Evolutionary conservation across 2,329 filamentous ascomycete genomes (phyloP).

Genomic region (Acrodontium crateriforme): DNA sequence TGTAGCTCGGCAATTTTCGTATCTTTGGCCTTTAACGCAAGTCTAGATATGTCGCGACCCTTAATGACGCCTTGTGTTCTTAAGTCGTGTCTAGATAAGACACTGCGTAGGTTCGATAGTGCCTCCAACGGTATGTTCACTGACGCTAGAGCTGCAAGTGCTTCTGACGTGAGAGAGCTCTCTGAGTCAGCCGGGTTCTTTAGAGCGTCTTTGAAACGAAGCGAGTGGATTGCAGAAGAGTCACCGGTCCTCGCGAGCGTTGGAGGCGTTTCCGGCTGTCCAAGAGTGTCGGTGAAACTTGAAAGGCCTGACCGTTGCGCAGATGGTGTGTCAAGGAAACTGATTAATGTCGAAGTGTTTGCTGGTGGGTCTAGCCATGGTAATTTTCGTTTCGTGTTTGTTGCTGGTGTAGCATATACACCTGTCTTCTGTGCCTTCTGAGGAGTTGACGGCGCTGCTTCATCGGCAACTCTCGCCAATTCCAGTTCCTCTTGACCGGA

Average conservation of each 20-base stretch:
- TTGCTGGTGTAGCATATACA: slow-evolving; percentile 25
- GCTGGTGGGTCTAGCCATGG: slow-evolving; percentile 24
- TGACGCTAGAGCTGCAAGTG: slow-evolving; percentile 9
- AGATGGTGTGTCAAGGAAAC: slow-evolving; percentile 16
- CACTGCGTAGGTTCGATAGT: slow-evolving; percentile 24
- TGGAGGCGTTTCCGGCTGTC: not conserved
- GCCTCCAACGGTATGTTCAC: slow-evolving; percentile 10
- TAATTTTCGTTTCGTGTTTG: slow-evolving; percentile 18
- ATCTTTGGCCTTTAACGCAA: slow-evolving; percentile 50
- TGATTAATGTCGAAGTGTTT: slow-evolving; percentile 9
- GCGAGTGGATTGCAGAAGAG: slow-evolving; percentile 2
- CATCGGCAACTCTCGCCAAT: slow-evolving; percentile 15
- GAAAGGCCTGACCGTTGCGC: slow-evolving; percentile 11
- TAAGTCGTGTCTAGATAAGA: slow-evolving; percentile 44
- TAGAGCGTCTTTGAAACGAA: slow-evolving; percentile 14
- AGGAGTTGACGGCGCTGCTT: slow-evolving; percentile 23
- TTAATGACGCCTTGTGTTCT: slow-evolving; percentile 46
- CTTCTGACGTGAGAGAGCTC: slow-evolving; percentile 13
- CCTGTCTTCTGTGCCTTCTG: slow-evolving; percentile 27
- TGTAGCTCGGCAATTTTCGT: slow-evolving; percentile 46
- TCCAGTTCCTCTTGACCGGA: slow-evolving; percentile 22
- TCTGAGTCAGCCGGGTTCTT: slow-evolving; percentile 12
- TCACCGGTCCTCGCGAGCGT: slow-evolving; percentile 1
- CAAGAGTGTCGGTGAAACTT: too few species aligned
- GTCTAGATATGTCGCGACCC: slow-evolving; percentile 52